Evolutionary conservation across 176 grass and related monocot genomes (phyloP).

Genomic region (Tuctoria greenei): DNA sequence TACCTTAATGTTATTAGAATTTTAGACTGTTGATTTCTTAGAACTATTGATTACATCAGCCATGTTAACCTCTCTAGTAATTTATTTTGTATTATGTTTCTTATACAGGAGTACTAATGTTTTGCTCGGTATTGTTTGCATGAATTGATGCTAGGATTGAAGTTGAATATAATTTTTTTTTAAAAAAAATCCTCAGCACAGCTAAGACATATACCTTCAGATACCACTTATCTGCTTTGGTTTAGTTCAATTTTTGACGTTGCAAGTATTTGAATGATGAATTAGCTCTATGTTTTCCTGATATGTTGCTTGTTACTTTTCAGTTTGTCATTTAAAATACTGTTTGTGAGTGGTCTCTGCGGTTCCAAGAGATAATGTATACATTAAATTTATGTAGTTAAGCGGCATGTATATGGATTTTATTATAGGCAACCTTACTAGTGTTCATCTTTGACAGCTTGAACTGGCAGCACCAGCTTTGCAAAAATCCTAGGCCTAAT

Average conservation of each 20-base stretch:
- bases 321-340: background rate
- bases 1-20: background rate
- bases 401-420: slow-evolving; percentile 5
- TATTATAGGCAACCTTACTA: background rate
- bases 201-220: background rate
- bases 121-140: background rate
- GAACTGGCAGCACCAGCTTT: slow-evolving; percentile 99
- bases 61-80: slow-evolving; percentile 6
- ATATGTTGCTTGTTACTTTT: background rate
- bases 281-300: slow-evolving; percentile 12
- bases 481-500: slow-evolving; percentile 99
- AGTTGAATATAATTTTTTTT: background rate
- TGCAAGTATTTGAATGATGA: background rate
- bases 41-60: background rate
- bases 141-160: slow-evolving; percentile 68
- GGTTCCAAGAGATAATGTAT: background rate
- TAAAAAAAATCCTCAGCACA: background rate
- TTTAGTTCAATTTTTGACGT: too few relatives aligned
- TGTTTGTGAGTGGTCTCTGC: background rate
- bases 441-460: slow-evolving; percentile 66
- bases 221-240: too few relatives aligned
- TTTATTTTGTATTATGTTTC: background rate
- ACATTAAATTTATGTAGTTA: background rate
- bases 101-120: background rate
- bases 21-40: background rate